phyloP scores from a whole-genome alignment of 2,329 filamentous ascomycete species.

The Fusarium papillatum region DNA sequence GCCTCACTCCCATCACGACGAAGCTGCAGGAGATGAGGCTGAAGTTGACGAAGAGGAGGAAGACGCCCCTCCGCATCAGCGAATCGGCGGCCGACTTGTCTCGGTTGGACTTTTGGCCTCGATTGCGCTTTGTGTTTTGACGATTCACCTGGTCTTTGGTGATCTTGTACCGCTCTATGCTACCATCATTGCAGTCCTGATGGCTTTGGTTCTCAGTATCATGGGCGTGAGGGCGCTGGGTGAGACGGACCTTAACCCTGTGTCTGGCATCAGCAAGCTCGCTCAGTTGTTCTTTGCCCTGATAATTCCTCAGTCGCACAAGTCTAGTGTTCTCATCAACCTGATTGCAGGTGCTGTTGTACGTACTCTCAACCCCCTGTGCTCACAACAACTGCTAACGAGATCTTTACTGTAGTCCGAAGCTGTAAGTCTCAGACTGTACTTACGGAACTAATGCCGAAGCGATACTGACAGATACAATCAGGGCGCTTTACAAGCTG shows the following conservation, averaged over 20 bases:
- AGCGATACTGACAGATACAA: slow-evolving; percentile 8
- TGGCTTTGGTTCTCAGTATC: slow-evolving; percentile 84
- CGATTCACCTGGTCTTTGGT: slow-evolving; percentile 88
- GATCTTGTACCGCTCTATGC: slow-evolving; percentile 83
- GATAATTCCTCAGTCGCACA: slow-evolving; percentile 84
- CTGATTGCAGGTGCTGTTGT: slow-evolving; percentile 90
- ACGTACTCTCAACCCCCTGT: slow-evolving; percentile 34
- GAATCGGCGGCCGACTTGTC: slow-evolving; percentile 81
- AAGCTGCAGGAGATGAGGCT: slow-evolving; percentile 14
- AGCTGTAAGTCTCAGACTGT: slow-evolving; percentile 48
- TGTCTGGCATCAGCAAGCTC: slow-evolving; percentile 96
- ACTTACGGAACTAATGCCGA: neutral
- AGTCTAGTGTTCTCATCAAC: slow-evolving; percentile 94
- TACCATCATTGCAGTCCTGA: slow-evolving; percentile 82
- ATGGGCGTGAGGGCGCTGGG: slow-evolving; percentile 79
- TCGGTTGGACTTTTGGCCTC: slow-evolving; percentile 82
- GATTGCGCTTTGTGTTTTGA: slow-evolving; percentile 82
- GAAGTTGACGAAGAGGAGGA: slow-evolving; percentile 68
- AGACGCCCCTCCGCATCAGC: slow-evolving; percentile 88
- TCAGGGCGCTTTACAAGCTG: slow-evolving; percentile 87
- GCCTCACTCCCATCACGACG: slow-evolving; percentile 6
- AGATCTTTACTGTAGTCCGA: slow-evolving; percentile 49
- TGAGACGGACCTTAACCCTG: slow-evolving; percentile 95
- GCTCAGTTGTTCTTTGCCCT: slow-evolving; percentile 96
- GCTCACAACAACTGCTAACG: slow-evolving; percentile 3